Conservation (phyloP, 306 rosid genomes). For the Vigna trinervia region DNA sequence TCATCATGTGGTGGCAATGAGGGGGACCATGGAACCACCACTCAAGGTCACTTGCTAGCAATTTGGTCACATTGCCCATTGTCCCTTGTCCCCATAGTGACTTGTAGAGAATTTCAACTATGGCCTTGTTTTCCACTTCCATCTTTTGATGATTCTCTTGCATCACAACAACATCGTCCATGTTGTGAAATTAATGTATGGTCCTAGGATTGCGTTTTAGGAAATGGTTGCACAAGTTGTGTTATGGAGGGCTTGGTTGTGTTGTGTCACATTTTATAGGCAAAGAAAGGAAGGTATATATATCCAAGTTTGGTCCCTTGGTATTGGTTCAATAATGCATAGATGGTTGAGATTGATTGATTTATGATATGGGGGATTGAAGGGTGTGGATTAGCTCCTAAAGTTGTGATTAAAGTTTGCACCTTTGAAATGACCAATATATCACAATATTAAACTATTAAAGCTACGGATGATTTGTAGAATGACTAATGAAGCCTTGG, state of each 20-base stretch:
- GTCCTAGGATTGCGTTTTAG: constrained; percentile 2
- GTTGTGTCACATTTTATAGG: constrained; percentile 49
- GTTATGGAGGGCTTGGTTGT: not conserved
- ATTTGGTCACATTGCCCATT: constrained; percentile 49
- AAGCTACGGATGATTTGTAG: no score
- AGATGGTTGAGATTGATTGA: constrained; percentile 49
- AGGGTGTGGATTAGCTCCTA: constrained; percentile 43
- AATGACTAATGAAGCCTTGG: no score
- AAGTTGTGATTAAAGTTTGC: not conserved
- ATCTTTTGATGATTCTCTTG: not conserved
- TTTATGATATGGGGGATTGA: constrained; percentile 37
- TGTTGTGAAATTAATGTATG: not conserved
- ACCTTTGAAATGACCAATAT: constrained; percentile 12
- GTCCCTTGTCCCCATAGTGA: constrained; percentile 57
- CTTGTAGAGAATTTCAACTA: constrained; percentile 66
- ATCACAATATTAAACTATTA: no score
- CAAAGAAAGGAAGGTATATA: constrained; percentile 1
- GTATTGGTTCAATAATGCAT: constrained; percentile 22
- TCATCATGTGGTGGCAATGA: constrained; percentile 90
- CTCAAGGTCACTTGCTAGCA: constrained; percentile 77
- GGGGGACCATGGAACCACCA: constrained; percentile 99
- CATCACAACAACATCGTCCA: not conserved
- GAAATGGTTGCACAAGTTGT: not conserved
- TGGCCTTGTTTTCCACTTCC: constrained; percentile 58
- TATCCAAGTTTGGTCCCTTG: not conserved